phyloP scores from a whole-genome alignment of 345 rosid genomes.

The Syzygium jambos region DNA sequence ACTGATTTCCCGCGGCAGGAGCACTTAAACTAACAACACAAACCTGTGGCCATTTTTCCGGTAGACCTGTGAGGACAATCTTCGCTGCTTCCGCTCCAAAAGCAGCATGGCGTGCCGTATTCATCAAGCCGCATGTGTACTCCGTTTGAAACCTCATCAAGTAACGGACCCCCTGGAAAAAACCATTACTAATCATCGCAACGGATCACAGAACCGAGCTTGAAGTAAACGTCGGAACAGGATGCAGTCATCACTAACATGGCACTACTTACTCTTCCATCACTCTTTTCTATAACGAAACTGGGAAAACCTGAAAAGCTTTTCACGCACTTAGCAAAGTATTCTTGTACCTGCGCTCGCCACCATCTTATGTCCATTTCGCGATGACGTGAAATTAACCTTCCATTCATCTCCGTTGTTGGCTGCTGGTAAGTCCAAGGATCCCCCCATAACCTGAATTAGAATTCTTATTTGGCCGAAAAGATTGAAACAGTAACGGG shows the following conservation, averaged over 20 bases:
- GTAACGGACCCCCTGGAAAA: slow-evolving; percentile 56
- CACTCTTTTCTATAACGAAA: no score
- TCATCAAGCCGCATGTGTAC: slow-evolving; percentile 70
- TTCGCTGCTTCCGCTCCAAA: slow-evolving; percentile 77
- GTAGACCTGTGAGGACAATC: slow-evolving; percentile 41
- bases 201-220: background rate
- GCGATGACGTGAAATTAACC: slow-evolving; percentile 48
- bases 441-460: slow-evolving; percentile 60
- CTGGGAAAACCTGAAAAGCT: background rate
- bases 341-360: slow-evolving; percentile 68
- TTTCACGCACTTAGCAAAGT: background rate
- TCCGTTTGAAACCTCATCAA: slow-evolving; percentile 74
- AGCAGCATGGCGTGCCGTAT: slow-evolving; percentile 66
- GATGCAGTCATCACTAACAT: background rate
- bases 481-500: background rate
- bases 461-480: background rate
- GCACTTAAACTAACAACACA: background rate
- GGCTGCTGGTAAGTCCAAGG: slow-evolving; percentile 92
- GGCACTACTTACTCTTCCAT: background rate
- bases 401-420: slow-evolving; percentile 86
- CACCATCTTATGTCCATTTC: slow-evolving; percentile 94
- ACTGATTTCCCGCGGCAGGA: background rate
- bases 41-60: slow-evolving; percentile 53
- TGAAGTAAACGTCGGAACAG: background rate
- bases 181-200: background rate